phyloP scores from a whole-genome alignment of 2,329 filamentous ascomycete genomes.

The Fusarium nurragi region DNA sequence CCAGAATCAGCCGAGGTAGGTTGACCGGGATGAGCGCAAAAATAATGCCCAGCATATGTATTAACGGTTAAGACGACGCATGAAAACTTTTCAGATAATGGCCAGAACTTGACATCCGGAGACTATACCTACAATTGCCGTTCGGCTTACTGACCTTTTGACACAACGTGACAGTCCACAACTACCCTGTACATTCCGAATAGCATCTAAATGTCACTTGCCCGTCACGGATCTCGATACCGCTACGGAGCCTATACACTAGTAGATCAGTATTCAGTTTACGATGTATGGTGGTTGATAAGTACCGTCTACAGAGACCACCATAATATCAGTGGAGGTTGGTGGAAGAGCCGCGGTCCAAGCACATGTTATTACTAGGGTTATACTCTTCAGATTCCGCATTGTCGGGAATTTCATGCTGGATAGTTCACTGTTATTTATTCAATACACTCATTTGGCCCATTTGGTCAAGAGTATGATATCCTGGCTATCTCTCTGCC shows the following conservation, averaged over 20 bases:
- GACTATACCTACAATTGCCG: neutral
- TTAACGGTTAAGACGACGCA: neutral
- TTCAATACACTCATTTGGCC: neutral
- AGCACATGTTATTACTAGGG: constrained; percentile 11
- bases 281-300: neutral
- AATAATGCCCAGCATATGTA: neutral
- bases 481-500: neutral
- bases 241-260: neutral
- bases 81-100: too few species aligned
- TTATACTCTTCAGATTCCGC: neutral
- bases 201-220: neutral
- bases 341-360: constrained; percentile 9
- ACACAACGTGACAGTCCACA: neutral
- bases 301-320: constrained; percentile 10
- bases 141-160: neutral
- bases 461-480: neutral
- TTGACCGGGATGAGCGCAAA: neutral
- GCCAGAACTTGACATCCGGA: neutral
- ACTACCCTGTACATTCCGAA: neutral
- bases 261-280: neutral
- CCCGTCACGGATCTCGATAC: neutral
- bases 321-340: constrained; percentile 20
- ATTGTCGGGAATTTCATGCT: neutral
- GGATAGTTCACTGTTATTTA: too few species aligned
- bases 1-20: constrained; percentile 7